These are phyloP conservation scores for Gossypium ekmanianum DNA, from an alignment of 345 rosid genomes.

Conservation along the genomic window DNA sequence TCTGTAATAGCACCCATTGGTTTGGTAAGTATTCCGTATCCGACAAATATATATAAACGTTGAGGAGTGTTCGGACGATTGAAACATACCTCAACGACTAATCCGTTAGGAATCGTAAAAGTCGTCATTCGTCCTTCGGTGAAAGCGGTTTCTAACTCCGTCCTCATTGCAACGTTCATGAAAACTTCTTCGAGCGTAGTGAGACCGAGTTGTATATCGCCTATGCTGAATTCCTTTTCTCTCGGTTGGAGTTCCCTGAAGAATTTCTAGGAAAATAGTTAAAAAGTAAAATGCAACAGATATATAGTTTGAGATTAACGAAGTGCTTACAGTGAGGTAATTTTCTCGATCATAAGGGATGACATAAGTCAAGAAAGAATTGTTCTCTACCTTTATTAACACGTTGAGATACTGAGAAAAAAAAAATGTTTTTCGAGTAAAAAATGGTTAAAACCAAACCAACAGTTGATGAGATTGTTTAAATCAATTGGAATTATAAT, in stretches of 20 bases:
- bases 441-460: slow-evolving; percentile 8
- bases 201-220: slow-evolving; percentile 89
- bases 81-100: slow-evolving; percentile 49
- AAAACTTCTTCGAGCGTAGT: slow-evolving; percentile 94
- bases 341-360: slow-evolving; percentile 79
- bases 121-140: slow-evolving; percentile 67
- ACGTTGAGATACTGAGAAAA: slow-evolving; percentile 56
- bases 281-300: not conserved
- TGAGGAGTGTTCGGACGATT: not conserved
- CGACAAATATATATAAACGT: not conserved
- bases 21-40: not conserved
- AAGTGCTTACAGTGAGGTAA: slow-evolving; percentile 49
- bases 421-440: not conserved
- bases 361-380: slow-evolving; percentile 66
- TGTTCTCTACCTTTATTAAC: slow-evolving; percentile 61
- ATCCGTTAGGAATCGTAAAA: slow-evolving; percentile 57
- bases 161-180: slow-evolving; percentile 80
- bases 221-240: slow-evolving; percentile 56
- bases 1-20: slow-evolving; percentile 34
- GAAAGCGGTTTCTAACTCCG: slow-evolving; percentile 85
- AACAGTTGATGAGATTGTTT: not conserved
- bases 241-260: slow-evolving; percentile 70
- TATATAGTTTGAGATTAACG: not conserved
- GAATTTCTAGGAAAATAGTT: slow-evolving; percentile 33
- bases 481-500: not conserved